Evolutionary conservation across 2,329 filamentous ascomycete species (phyloP).

Genomic region (Aspergillus sp.): DNA sequence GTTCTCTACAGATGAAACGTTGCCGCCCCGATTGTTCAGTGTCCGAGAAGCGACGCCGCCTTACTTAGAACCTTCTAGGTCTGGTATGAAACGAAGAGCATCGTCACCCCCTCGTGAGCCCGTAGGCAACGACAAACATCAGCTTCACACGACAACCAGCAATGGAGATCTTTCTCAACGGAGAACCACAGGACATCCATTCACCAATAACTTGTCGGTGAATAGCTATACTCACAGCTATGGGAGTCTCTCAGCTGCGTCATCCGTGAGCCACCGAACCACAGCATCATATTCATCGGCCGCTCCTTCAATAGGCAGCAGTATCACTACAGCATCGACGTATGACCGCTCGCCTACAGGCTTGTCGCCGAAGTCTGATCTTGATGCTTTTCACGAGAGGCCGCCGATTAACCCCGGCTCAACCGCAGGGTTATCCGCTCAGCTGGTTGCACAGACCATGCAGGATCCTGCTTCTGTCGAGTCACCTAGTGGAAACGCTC

Average conservation of each 20-base stretch:
- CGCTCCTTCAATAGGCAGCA: slow-evolving; percentile 62
- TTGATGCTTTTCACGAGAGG: slow-evolving; percentile 54
- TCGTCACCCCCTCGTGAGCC: slow-evolving; percentile 62
- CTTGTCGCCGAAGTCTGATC: slow-evolving; percentile 58
- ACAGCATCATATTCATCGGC: slow-evolving; percentile 63
- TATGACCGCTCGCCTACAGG: slow-evolving; percentile 62
- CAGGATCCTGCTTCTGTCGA: slow-evolving; percentile 40
- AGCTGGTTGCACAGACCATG: slow-evolving; percentile 35
- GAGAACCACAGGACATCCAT: slow-evolving; percentile 54
- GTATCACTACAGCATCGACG: slow-evolving; percentile 64
- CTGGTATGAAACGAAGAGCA: slow-evolving; percentile 64
- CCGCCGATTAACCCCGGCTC: slow-evolving; percentile 50
- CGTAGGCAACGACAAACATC: slow-evolving; percentile 34
- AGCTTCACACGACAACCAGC: slow-evolving; percentile 36
- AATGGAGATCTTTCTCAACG: slow-evolving; percentile 56
- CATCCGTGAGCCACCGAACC: slow-evolving; percentile 61
- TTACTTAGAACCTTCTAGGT: slow-evolving; percentile 42
- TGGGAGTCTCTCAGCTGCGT: slow-evolving; percentile 64
- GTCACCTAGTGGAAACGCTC: slow-evolving; percentile 35
- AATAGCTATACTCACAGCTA: slow-evolving; percentile 57
- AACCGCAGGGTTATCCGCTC: slow-evolving; percentile 42
- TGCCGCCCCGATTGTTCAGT: slow-evolving; percentile 36
- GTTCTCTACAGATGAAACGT: slow-evolving; percentile 39
- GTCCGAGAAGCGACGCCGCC: slow-evolving; percentile 41
- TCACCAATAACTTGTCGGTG: slow-evolving; percentile 55